phyloP scores from a whole-genome alignment of 225 moss, liverwort and hornwort species.

The Marchantia paleacea region DNA sequence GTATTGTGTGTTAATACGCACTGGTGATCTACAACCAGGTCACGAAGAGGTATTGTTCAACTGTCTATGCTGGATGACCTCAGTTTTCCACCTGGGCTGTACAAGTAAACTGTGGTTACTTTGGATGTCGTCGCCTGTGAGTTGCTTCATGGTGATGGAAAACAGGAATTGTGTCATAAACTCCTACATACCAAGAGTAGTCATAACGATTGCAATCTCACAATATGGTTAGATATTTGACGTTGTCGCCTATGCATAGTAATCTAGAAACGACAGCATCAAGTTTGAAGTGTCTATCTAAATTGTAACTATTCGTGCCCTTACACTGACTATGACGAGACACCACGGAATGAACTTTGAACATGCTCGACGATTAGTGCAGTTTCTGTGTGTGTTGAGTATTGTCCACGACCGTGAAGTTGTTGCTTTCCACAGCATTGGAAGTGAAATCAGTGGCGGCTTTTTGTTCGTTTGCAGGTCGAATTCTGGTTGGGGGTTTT shows the following conservation, averaged over 20 bases:
- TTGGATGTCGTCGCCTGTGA: no score
- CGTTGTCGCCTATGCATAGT: no score
- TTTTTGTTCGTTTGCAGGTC: constrained; percentile 45
- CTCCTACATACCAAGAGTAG: no score
- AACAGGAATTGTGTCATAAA: no score
- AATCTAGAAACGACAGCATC: no score
- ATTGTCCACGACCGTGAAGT: not conserved
- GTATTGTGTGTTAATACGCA: constrained; percentile 89
- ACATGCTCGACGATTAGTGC: not conserved
- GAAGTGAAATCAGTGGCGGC: no score
- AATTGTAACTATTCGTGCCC: not conserved
- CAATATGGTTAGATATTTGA: no score
- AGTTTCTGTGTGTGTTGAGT: not conserved
- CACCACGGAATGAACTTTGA: not conserved
- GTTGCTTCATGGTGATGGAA: no score
- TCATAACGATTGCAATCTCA: no score
- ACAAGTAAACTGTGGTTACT: not conserved
- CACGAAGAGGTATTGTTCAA: constrained; percentile 73
- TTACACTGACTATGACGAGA: not conserved
- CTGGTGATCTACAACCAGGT: constrained; percentile 75
- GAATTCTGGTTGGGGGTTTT: constrained; percentile 90
- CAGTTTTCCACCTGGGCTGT: not conserved
- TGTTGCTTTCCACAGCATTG: not conserved
- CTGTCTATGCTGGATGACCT: not conserved
- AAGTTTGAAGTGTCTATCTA: no score